Base-by-base conservation (phyloP, 768 basidiomycete species). In the Porpolomopsis calyptriformis region DNA sequence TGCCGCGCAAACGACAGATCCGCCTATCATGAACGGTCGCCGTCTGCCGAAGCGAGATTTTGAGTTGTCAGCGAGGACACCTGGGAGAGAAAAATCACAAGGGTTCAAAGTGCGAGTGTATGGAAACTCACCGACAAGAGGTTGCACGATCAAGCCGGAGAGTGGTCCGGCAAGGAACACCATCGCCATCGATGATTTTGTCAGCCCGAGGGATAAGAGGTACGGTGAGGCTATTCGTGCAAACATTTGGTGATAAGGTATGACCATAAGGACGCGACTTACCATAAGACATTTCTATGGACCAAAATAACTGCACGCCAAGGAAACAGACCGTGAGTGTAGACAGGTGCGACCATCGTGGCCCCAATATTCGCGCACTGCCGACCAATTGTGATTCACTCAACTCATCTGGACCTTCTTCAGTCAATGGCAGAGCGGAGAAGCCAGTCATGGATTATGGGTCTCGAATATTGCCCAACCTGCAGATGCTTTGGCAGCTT, bases 231-330 rank as follows among this genome's bases (percentile, higher is more conserved):
- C 80, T 80, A 41, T 9, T 19, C 16, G 19, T 51, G 25, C 9
- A 45, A 16, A 12, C 2, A 36, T 20, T 36, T 12, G 31, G n/a
- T 14, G 19, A 22, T 4, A 31, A 19, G 12, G 24, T 16, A 29
- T 35, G 9, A n/a, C 27, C 1, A 16, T 22, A 11, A 12, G 45
- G 65, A 11, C 29, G 6, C 0, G 16, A 55, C 66, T 29, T 26
- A 70, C 86, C 89, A 51, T 94, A 92, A 0, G 87, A 83, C 88
- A 96, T 92, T 57, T 96, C 92, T 10, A 94, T 82, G 1, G 84
- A 85, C 93, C 93, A 96, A 39, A 94, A 77, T 49, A 90, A 78
- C 60, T 89, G 86, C 0, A 93, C 80, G 4, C 92, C 92, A 2
- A 90, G 62, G 43, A 93, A 64, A 0, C 87, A 85, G 5, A 91